Conservation (phyloP, 73 alveolate genomes). For the Stentor coeruleus region DNA sequence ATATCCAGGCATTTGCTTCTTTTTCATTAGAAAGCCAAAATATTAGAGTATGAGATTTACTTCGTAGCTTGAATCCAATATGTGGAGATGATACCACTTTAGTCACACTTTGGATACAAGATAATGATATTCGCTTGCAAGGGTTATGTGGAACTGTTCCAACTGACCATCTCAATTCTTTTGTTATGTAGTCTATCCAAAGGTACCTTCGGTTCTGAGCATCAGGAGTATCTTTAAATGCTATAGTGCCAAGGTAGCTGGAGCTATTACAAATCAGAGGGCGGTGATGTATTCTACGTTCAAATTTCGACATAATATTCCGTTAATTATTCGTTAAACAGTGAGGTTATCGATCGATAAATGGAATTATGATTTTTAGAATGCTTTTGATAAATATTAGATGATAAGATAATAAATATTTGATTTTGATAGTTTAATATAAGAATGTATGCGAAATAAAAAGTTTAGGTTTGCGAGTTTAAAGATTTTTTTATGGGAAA, state of each 20-base stretch:
- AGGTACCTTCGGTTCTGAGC: background rate
- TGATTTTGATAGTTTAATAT: too few species aligned
- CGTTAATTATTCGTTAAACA: too few species aligned
- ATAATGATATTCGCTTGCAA: background rate
- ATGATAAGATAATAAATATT: too few species aligned
- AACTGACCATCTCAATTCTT: background rate
- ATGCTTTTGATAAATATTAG: too few species aligned
- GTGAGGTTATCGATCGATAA: too few species aligned
- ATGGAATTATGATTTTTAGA: too few species aligned
- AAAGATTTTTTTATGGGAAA: too few species aligned
- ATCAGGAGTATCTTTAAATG: background rate
- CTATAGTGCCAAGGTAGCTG: background rate
- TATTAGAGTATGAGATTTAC: background rate
- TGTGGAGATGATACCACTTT: background rate
- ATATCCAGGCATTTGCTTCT: background rate
- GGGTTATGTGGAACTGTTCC: constrained; percentile 1
- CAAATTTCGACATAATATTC: background rate
- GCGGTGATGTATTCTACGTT: background rate
- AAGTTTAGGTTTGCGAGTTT: too few species aligned
- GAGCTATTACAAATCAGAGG: background rate
- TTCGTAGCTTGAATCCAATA: background rate
- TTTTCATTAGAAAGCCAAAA: background rate
- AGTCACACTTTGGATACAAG: background rate
- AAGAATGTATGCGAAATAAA: too few species aligned
- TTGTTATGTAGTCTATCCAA: background rate